phyloP scores from a whole-genome alignment of 495 filamentous ascomycete species.

The Penicillium goetzii region DNA sequence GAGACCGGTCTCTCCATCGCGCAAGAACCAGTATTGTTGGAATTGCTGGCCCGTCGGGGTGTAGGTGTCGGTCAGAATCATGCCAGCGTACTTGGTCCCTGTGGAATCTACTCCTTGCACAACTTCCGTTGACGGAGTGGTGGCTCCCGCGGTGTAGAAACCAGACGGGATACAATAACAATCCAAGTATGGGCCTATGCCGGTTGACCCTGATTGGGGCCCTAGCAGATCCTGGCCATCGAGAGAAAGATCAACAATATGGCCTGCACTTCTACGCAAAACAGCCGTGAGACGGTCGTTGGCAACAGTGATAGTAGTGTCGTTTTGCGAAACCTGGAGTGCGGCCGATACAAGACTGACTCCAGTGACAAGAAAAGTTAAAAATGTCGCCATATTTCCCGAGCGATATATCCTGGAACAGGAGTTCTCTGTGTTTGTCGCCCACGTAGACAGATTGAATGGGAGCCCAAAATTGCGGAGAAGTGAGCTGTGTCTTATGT shows the following conservation, averaged over 20 bases:
- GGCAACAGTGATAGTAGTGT: slow-evolving; percentile 38
- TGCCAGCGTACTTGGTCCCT: slow-evolving; percentile 51
- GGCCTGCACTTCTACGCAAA: slow-evolving; percentile 48
- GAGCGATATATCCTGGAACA: not conserved
- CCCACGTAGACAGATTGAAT: not conserved
- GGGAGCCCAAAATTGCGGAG: not conserved
- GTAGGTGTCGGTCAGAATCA: slow-evolving; percentile 56
- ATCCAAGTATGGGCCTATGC: slow-evolving; percentile 58
- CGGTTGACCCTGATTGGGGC: slow-evolving; percentile 44
- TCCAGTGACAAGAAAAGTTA: slow-evolving; percentile 14
- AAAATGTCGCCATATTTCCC: slow-evolving; percentile 9
- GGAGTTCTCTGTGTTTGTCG: not conserved
- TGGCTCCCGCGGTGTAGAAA: slow-evolving; percentile 55
- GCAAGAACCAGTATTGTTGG: slow-evolving; percentile 61
- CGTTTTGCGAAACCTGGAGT: slow-evolving; percentile 33
- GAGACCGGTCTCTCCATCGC: slow-evolving; percentile 58
- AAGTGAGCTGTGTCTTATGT: not conserved
- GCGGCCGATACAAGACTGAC: slow-evolving; percentile 21
- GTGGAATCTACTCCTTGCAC: slow-evolving; percentile 54
- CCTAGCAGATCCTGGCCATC: slow-evolving; percentile 57
- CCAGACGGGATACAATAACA: slow-evolving; percentile 62
- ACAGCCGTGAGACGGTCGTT: slow-evolving; percentile 53
- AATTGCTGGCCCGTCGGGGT: slow-evolving; percentile 54
- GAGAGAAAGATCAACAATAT: slow-evolving; percentile 45
- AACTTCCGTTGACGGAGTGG: slow-evolving; percentile 46